These are phyloP conservation scores for Lactifluus piperatus DNA, from an alignment of 768 basidiomycete genomes.

Conservation along the genomic window DNA sequence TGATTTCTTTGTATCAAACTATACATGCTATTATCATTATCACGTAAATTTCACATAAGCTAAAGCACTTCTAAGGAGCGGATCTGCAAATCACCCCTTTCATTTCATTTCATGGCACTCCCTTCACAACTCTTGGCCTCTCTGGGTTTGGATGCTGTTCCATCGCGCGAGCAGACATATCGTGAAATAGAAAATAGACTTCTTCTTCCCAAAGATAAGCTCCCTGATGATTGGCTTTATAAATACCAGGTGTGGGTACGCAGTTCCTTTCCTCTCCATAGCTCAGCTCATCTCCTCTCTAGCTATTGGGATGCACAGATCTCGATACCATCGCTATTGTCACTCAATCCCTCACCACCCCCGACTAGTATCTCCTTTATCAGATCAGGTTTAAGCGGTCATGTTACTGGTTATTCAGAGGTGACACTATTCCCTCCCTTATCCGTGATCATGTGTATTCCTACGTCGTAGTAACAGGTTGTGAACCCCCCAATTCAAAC, in stretches of 20 bases:
- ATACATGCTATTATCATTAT: too few relatives aligned
- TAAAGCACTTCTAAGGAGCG: too few relatives aligned
- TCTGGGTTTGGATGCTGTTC: conserved; percentile 49
- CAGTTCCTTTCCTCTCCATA: conserved; percentile 8
- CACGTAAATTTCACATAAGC: too few relatives aligned
- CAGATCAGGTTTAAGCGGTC: conserved; percentile 71
- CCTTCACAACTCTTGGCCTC: conserved; percentile 39
- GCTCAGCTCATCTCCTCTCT: conserved; percentile 14
- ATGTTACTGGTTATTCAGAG: conserved; percentile 75
- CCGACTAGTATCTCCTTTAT: conserved; percentile 68
- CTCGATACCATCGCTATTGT: conserved; percentile 54
- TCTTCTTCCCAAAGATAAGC: conserved; percentile 53
- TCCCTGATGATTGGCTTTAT: conserved; percentile 68
- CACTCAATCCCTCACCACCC: conserved; percentile 58
- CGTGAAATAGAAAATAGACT: conserved; percentile 67
- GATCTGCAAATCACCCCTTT: too few relatives aligned
- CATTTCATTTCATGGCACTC: too few relatives aligned
- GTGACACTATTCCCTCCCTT: conserved; percentile 31
- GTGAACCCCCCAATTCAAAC: conserved; percentile 47
- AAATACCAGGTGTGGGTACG: conserved; percentile 72
- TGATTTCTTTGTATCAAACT: too few relatives aligned
- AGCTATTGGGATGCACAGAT: conserved; percentile 69
- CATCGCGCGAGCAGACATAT: conserved; percentile 51
- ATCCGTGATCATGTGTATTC: background rate
- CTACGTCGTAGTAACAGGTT: conserved; percentile 33